Conservation (phyloP, 1,139 yeast species). For the Candida sanyaensis region DNA sequence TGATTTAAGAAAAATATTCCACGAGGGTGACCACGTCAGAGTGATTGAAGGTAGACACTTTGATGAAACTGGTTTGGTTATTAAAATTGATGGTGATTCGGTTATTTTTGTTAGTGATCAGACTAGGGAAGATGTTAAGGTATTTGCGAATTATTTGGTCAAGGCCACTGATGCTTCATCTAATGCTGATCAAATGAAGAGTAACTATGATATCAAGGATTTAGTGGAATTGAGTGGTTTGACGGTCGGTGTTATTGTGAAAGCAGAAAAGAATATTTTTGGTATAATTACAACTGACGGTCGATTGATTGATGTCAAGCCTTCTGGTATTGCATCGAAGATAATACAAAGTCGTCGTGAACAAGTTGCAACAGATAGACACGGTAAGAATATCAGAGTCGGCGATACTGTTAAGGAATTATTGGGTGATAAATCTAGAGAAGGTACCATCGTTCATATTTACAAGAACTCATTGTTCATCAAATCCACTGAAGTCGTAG, state of each 20-base stretch:
- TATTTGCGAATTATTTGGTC: slow-evolving; percentile 84
- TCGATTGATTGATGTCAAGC: slow-evolving; percentile 66
- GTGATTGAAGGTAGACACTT: slow-evolving; percentile 88
- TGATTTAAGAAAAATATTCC: slow-evolving; percentile 81
- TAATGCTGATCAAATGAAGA: slow-evolving; percentile 41
- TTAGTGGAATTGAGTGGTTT: slow-evolving; percentile 86
- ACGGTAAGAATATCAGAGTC: slow-evolving; percentile 80
- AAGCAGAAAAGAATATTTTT: slow-evolving; percentile 85
- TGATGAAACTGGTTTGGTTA: slow-evolving; percentile 94
- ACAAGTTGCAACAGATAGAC: slow-evolving; percentile 83
- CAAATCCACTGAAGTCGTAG: slow-evolving; percentile 74
- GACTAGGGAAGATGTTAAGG: slow-evolving; percentile 83
- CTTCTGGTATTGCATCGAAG: slow-evolving; percentile 79
- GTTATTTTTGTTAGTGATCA: slow-evolving; percentile 90
- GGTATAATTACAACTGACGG: slow-evolving; percentile 86
- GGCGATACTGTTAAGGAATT: slow-evolving; percentile 91
- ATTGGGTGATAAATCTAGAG: slow-evolving; percentile 63
- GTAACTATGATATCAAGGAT: slow-evolving; percentile 84
- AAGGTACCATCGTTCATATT: slow-evolving; percentile 85
- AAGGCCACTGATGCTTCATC: slow-evolving; percentile 74
- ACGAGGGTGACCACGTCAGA: slow-evolving; percentile 93
- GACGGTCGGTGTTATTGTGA: slow-evolving; percentile 84
- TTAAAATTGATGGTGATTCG: slow-evolving; percentile 76
- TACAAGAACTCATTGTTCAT: slow-evolving; percentile 78
- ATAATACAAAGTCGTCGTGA: slow-evolving; percentile 64